Evolutionary conservation across 805 yeast genomes (phyloP).

Genomic region (Lipomyces lipofer): DNA sequence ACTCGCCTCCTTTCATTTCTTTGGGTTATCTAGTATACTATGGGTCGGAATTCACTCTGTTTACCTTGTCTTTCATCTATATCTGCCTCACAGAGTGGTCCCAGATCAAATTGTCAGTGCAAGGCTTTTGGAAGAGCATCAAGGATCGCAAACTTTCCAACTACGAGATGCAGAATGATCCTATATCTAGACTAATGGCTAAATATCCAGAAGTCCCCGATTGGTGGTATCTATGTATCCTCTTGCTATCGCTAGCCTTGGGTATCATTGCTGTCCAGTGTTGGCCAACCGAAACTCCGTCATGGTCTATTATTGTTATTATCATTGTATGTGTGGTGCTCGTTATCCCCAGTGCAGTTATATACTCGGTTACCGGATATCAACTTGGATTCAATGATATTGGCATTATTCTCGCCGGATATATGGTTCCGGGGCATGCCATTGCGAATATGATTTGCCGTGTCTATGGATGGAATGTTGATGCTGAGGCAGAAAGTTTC

Average conservation of each 20-base stretch:
- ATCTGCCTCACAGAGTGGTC: conserved; percentile 52
- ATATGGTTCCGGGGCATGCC: conserved; percentile 55
- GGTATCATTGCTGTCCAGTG: conserved; percentile 41
- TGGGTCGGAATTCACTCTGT: conserved; percentile 54
- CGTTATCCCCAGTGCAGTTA: conserved; percentile 61
- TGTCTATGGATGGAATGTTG: conserved; percentile 56
- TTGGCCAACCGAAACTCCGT: conserved; percentile 54
- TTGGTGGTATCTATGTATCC: conserved; percentile 62
- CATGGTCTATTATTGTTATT: conserved; percentile 64
- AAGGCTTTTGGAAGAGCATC: conserved; percentile 48
- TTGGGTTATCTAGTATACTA: conserved; percentile 53
- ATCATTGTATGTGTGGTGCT: conserved; percentile 53
- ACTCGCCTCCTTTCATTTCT: conserved; percentile 64
- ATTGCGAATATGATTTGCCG: conserved; percentile 54
- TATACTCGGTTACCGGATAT: conserved; percentile 63
- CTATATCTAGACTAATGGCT: conserved; percentile 53
- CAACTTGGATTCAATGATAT: conserved; percentile 62
- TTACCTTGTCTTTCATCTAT: conserved; percentile 54
- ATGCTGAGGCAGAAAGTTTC: conserved; percentile 55
- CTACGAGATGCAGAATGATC: conserved; percentile 53
- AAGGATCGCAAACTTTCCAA: conserved; percentile 53
- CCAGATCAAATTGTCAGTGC: conserved; percentile 43
- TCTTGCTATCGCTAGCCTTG: conserved; percentile 44
- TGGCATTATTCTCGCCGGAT: conserved; percentile 65
- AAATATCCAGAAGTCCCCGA: conserved; percentile 70